Percentiles rank a stretch among this genome's conserved stretches.
These are phyloP conservation scores for Rhizoclosmatium globosum DNA, from an alignment of 192 early-diverging fungal genomes.

Conservation along the genomic window DNA sequence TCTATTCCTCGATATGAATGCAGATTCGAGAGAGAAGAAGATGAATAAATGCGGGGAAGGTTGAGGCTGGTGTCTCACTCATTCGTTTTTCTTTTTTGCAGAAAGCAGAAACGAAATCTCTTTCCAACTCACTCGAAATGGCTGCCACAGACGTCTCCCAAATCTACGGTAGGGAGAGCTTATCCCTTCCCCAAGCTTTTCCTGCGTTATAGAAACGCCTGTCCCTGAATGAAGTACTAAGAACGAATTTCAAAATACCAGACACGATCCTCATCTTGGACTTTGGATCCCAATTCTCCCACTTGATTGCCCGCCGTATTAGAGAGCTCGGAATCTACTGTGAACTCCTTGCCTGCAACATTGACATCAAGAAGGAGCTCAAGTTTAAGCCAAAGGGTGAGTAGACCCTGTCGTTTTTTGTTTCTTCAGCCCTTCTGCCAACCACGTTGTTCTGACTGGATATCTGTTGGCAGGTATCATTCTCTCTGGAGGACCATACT, in stretches of 20 bases:
- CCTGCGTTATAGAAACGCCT: not conserved
- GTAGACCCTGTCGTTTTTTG: constrained; percentile 5
- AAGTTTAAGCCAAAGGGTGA: constrained; percentile 93
- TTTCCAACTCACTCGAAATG: too few species aligned
- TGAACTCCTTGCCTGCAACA: constrained; percentile 97
- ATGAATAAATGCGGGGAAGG: too few species aligned
- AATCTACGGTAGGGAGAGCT: constrained; percentile 31
- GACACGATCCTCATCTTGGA: constrained; percentile 99
- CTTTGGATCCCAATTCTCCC: constrained; percentile 99
- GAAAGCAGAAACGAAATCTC: too few species aligned
- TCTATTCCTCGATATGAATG: too few species aligned
- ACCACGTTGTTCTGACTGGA: not conserved
- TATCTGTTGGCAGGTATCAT: constrained; percentile 72
- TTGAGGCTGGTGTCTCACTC: too few species aligned
- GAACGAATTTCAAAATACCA: not conserved
- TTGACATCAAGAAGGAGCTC: constrained; percentile 86
- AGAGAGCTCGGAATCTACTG: constrained; percentile 98
- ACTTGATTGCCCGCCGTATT: constrained; percentile 95
- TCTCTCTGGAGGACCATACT: constrained; percentile 96
- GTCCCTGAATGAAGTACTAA: not conserved
- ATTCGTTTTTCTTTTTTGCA: too few species aligned
- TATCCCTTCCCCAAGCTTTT: not conserved
- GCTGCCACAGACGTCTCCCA: constrained; percentile 39
- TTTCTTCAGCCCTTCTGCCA: not conserved
- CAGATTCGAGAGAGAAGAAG: too few species aligned